phyloP scores from a whole-genome alignment of 257 asterid genomes.

The Craterostigma plantagineum region DNA sequence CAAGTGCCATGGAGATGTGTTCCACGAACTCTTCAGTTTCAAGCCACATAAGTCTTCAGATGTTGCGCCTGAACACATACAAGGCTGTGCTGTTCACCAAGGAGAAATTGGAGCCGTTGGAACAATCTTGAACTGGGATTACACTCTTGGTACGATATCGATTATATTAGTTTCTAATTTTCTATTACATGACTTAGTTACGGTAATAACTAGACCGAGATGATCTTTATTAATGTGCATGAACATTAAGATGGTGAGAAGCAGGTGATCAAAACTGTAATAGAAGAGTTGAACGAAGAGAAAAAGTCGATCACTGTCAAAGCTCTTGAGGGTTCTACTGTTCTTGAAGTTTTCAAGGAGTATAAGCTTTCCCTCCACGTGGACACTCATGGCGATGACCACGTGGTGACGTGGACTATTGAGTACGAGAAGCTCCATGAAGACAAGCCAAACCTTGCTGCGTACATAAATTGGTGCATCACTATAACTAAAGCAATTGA shows the following conservation, averaged over 20 bases:
- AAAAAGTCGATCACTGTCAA: background rate
- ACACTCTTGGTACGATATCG: background rate
- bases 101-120: background rate
- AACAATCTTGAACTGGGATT: background rate
- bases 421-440: slow-evolving; percentile 12
- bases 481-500: too few species aligned
- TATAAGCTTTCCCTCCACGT: background rate
- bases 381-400: background rate
- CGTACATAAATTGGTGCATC: too few species aligned
- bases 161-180: too few species aligned
- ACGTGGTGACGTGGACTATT: slow-evolving; percentile 11
- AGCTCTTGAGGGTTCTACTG: background rate
- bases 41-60: too few species aligned
- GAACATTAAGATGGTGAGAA: background rate
- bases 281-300: background rate
- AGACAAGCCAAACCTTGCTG: background rate
- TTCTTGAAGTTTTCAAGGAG: slow-evolving; percentile 4
- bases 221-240: background rate
- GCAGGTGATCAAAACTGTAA: background rate
- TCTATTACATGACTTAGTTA: too few species aligned
- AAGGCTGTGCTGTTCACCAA: background rate
- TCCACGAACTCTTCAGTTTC: too few species aligned
- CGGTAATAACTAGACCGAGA: too few species aligned
- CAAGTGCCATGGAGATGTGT: too few species aligned
- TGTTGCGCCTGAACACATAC: background rate